Evolutionary conservation across 2,329 filamentous ascomycete species (phyloP), one percentile per base, ranked within the genome.

Genomic region (Xylaria arbuscula): DNA sequence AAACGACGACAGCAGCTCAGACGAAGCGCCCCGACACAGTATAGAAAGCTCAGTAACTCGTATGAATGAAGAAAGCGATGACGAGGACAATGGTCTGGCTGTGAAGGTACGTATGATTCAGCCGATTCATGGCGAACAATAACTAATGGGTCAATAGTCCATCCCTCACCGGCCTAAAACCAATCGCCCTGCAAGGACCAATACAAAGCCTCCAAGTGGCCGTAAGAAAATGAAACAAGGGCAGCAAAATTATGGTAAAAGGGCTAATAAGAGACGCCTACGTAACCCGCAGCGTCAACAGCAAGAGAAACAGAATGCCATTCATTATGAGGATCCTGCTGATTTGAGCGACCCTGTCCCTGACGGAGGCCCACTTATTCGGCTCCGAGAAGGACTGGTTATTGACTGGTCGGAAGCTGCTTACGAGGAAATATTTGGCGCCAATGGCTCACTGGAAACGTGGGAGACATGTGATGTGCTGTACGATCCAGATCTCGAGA

Each of bases 341-440:
- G 76, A 82, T 54, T 67, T 76, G 19, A 80, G 81, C 10, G 81
- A 82, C 17, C 70, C 73, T 66, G 67, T 76, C 40, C 72, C 78
- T 32, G 83, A 85, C 71, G 84, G 87, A 17, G 88, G 88, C 3
- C 89, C 91, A 0, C 82, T 97, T 48, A 87, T 98, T 72, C 89
- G 92, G 42, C 87, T 95, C 32, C 91, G 92, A 59, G 96, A 99
- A 79, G 93, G 89, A 28, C 89, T 99, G 56, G 84, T 98, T 6
- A 87, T 98, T 11, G 94, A 98, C 74, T 99, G 95, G 94, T 88
- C 84, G 51, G 83, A 89, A 8, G 85, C 90, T 8, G 90, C 89
- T 6, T 92, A 88, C 77, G 89, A 95, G 19, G 83, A 83, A 17
- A 83, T 97, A 24, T 98, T 97, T 76, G 81, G 86, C 57, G 83